Evolutionary conservation across 352 stramenopile species (phyloP).

Genomic region (Phytophthora uliginosa): DNA sequence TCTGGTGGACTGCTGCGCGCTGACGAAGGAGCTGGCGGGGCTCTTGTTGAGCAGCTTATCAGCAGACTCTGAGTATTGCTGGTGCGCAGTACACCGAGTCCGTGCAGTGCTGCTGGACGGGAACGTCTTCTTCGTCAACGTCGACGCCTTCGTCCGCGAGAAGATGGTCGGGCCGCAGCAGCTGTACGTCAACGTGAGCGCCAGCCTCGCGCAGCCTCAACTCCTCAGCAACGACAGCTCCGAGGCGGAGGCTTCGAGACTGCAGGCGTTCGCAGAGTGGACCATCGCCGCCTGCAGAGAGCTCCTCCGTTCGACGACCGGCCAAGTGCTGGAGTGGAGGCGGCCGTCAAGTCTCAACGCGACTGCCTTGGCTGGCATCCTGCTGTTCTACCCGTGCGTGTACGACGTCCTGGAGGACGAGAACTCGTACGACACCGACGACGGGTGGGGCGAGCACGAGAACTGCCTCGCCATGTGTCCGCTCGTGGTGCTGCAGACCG

Average conservation of each 20-base stretch:
- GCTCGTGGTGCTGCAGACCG: slow-evolving; percentile 46
- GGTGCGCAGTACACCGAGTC: slow-evolving; percentile 20
- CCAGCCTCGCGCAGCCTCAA: slow-evolving; percentile 22
- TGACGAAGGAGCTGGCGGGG: slow-evolving; percentile 31
- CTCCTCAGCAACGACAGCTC: slow-evolving; percentile 10
- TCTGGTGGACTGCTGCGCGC: slow-evolving; percentile 52
- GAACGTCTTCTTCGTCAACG: slow-evolving; percentile 62
- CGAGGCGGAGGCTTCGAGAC: not conserved
- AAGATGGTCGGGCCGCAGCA: slow-evolving; percentile 41
- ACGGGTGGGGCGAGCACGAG: slow-evolving; percentile 41
- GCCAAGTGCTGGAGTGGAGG: slow-evolving; percentile 30
- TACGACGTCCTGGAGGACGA: slow-evolving; percentile 42
- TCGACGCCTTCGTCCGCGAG: slow-evolving; percentile 38
- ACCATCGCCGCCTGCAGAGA: slow-evolving; percentile 25
- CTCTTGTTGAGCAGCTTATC: slow-evolving; percentile 34
- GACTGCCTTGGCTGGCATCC: slow-evolving; percentile 47
- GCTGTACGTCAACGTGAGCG: slow-evolving; percentile 49
- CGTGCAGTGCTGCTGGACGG: slow-evolving; percentile 41
- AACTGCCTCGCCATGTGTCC: slow-evolving; percentile 71
- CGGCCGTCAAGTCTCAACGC: slow-evolving; percentile 20
- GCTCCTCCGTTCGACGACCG: slow-evolving; percentile 16
- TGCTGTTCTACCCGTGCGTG: slow-evolving; percentile 58
- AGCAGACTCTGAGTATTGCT: not conserved
- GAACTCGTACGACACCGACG: not conserved
- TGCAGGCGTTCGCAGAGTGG: slow-evolving; percentile 23